Percentiles rank a stretch among this genome's conserved stretches.
Conservation (phyloP, 108 stramenopile genomes). For the Aurantiochytrium sp. region DNA sequence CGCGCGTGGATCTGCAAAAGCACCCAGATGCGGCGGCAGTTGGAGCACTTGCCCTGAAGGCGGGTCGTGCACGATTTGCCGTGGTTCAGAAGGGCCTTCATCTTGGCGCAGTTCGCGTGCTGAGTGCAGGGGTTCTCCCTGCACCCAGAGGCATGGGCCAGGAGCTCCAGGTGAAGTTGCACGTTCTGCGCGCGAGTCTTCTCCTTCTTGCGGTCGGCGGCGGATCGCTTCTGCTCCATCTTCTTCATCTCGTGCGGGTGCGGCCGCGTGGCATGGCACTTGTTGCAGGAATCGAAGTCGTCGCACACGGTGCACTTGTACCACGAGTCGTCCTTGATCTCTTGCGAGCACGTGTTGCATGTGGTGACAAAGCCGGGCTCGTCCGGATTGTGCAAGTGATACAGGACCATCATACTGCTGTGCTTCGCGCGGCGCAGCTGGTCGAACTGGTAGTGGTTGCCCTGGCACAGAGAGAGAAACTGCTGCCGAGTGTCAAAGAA, state of each 20-base stretch:
- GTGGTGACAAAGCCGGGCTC: conserved; percentile 90
- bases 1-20: conserved; percentile 92
- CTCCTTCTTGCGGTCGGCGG: conserved; percentile 78
- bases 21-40: conserved; percentile 96
- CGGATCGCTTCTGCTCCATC: conserved; percentile 65
- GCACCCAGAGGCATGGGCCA: conserved; percentile 87
- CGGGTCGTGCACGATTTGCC: conserved; percentile 66
- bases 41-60: conserved; percentile 78
- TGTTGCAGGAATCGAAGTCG: conserved; percentile 86
- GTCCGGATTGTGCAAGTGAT: conserved; percentile 93
- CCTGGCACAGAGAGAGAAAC: conserved; percentile 85
- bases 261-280: conserved; percentile 66
- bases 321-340: conserved; percentile 72
- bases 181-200: conserved; percentile 83
- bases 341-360: conserved; percentile 76
- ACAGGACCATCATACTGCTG: conserved; percentile 96
- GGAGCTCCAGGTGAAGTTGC: conserved; percentile 89
- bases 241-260: conserved; percentile 79
- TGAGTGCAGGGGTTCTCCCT: conserved; percentile 66
- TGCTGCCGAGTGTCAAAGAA: conserved; percentile 79
- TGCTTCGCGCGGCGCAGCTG: conserved; percentile 93
- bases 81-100: conserved; percentile 91
- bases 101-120: conserved; percentile 89
- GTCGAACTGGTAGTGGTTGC: conserved; percentile 98
- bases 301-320: conserved; percentile 84